A percentile compares a stretch with the other conserved stretches of the same genome.
These are phyloP conservation scores for Podila epigama DNA, from an alignment of 192 early-diverging fungal species.

Conservation along the genomic window DNA sequence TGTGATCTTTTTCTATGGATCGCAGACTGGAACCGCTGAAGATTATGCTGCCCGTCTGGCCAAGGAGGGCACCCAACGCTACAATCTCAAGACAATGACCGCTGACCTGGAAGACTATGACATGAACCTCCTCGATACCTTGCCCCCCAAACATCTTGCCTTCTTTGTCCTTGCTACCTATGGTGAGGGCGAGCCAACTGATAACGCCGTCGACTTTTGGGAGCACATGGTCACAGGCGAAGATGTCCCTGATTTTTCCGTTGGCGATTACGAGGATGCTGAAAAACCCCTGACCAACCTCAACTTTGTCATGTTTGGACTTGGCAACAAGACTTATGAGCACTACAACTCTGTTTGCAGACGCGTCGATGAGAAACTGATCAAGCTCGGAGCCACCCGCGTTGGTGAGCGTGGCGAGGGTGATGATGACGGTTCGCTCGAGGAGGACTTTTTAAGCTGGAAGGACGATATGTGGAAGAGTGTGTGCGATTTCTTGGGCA, in stretches of 20 bases:
- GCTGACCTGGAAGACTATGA: slow-evolving; percentile 94
- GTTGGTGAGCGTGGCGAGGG: slow-evolving; percentile 89
- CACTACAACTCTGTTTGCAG: slow-evolving; percentile 88
- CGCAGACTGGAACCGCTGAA: slow-evolving; percentile 99
- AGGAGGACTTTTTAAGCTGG: slow-evolving; percentile 97
- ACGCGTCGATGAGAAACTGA: slow-evolving; percentile 70
- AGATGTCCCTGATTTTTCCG: slow-evolving; percentile 71
- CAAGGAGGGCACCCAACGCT: slow-evolving; percentile 81
- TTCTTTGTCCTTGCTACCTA: slow-evolving; percentile 97
- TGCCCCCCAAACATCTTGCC: slow-evolving; percentile 74
- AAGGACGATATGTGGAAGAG: slow-evolving; percentile 85
- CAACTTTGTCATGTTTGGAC: slow-evolving; percentile 77
- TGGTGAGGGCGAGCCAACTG: slow-evolving; percentile 98
- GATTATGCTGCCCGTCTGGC: slow-evolving; percentile 93
- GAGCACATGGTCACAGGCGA: slow-evolving; percentile 78
- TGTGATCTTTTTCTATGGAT: slow-evolving; percentile 93
- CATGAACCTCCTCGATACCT: slow-evolving; percentile 78
- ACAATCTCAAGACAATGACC: slow-evolving; percentile 77
- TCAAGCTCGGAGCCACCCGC: slow-evolving; percentile 75
- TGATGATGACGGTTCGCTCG: slow-evolving; percentile 95
- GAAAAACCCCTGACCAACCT: slow-evolving; percentile 63
- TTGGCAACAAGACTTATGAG: slow-evolving; percentile 93
- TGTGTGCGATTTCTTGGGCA: slow-evolving; percentile 75
- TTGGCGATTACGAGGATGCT: slow-evolving; percentile 63
- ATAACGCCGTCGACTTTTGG: slow-evolving; percentile 96